Conservation (phyloP, 2,329 filamentous ascomycete genomes). For the Aspergillus niger region DNA sequence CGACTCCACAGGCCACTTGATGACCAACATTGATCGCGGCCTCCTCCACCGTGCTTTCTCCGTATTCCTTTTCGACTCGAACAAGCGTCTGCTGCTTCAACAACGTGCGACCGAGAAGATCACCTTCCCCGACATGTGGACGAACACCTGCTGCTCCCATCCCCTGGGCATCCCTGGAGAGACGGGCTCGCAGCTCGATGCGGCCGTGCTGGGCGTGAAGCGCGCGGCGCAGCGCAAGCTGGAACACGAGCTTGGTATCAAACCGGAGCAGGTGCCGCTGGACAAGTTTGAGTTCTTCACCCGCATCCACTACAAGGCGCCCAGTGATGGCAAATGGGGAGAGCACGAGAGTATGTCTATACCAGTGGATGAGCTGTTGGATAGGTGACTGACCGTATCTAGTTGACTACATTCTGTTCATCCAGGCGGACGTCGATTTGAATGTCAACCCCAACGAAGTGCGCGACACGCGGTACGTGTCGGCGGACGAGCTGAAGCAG, state of each 20-base stretch:
- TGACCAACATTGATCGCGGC: conserved; percentile 97
- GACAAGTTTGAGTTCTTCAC: conserved; percentile 94
- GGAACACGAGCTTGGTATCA: conserved; percentile 92
- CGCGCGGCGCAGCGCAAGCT: conserved; percentile 90
- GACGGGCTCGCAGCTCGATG: conserved; percentile 78
- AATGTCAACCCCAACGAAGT: conserved; percentile 85
- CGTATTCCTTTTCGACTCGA: conserved; percentile 93
- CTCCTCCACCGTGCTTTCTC: conserved; percentile 97
- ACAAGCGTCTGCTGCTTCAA: conserved; percentile 90
- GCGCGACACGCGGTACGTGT: conserved; percentile 80
- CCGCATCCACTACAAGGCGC: conserved; percentile 96
- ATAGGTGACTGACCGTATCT: conserved; percentile 20
- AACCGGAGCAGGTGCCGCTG: conserved; percentile 81
- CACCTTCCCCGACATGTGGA: conserved; percentile 99
- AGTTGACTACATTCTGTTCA: conserved; percentile 99
- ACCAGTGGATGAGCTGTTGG: background rate
- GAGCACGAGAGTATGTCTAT: conserved; percentile 85
- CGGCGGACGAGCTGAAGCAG: conserved; percentile 74
- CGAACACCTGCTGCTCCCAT: conserved; percentile 99
- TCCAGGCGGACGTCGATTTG: conserved; percentile 83
- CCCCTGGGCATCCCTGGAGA: conserved; percentile 88
- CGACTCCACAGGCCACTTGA: conserved; percentile 74
- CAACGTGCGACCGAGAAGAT: conserved; percentile 97
- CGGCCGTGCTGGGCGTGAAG: conserved; percentile 83
- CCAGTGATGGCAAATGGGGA: conserved; percentile 96